A percentile compares a stretch with the other conserved stretches of the same genome.
These are phyloP conservation scores for Daldinia eschscholtzii DNA, from an alignment of 2,329 filamentous ascomycete species.

Conservation along the genomic window DNA sequence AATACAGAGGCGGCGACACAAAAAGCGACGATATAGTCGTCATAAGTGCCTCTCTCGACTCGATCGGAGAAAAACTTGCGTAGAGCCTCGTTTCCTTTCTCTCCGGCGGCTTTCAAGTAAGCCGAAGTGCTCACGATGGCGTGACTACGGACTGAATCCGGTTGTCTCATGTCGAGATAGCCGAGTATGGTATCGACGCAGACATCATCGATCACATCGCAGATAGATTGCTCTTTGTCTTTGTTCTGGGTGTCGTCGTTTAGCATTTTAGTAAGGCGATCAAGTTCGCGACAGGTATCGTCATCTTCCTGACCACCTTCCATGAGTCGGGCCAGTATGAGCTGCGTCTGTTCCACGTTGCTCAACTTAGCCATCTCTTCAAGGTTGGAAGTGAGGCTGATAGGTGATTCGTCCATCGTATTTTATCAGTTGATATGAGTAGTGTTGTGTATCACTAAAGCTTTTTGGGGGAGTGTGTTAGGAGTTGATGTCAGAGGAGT, in stretches of 20 bases:
- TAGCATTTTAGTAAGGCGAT: conserved; percentile 70
- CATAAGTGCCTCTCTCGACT: conserved; percentile 80
- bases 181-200: conserved; percentile 87
- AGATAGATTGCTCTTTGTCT: conserved; percentile 64
- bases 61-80: conserved; percentile 80
- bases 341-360: conserved; percentile 71
- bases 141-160: conserved; percentile 79
- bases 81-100: conserved; percentile 77
- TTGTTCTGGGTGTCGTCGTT: conserved; percentile 64
- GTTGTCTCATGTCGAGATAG: conserved; percentile 86
- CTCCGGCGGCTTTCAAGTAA: conserved; percentile 81
- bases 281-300: conserved; percentile 72
- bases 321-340: conserved; percentile 90
- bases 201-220: conserved; percentile 76
- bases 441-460: background rate
- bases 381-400: conserved; percentile 45
- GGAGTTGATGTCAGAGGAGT: background rate
- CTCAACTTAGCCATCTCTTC: conserved; percentile 48
- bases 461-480: background rate
- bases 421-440: background rate
- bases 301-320: conserved; percentile 88
- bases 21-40: conserved; percentile 91
- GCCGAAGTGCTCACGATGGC: conserved; percentile 86
- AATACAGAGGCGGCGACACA: conserved; percentile 92
- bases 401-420: conserved; percentile 50